Evolutionary conservation across 2,329 filamentous ascomycete species (phyloP).

Genomic region (Diplodia corticola): DNA sequence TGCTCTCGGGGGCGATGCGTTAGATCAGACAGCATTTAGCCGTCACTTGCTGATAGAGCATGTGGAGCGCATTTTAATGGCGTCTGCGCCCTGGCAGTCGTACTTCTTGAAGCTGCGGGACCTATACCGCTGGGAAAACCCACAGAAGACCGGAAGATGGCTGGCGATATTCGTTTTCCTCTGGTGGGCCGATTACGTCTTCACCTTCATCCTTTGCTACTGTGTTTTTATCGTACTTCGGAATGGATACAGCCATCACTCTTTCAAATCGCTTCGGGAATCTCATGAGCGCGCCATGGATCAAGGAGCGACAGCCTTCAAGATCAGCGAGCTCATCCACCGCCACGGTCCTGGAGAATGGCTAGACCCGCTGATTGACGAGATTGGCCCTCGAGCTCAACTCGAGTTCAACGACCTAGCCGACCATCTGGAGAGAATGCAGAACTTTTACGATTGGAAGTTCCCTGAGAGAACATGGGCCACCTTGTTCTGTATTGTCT

Average conservation of each 20-base stretch:
- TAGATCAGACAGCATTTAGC: slow-evolving; percentile 39
- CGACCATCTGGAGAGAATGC: slow-evolving; percentile 39
- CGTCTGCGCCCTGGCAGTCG: slow-evolving; percentile 44
- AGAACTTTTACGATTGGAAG: slow-evolving; percentile 42
- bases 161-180: slow-evolving; percentile 37
- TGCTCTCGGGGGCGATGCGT: slow-evolving; percentile 28
- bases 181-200: slow-evolving; percentile 41
- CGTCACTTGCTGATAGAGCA: slow-evolving; percentile 37
- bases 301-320: slow-evolving; percentile 32
- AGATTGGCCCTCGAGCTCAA: slow-evolving; percentile 40
- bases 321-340: slow-evolving; percentile 41
- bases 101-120: slow-evolving; percentile 40
- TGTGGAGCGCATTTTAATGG: slow-evolving; percentile 42
- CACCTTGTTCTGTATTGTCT: slow-evolving; percentile 37
- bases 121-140: slow-evolving; percentile 44
- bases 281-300: slow-evolving; percentile 37
- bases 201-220: slow-evolving; percentile 40
- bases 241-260: slow-evolving; percentile 33
- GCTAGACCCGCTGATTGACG: slow-evolving; percentile 41
- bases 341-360: slow-evolving; percentile 40
- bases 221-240: slow-evolving; percentile 37
- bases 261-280: slow-evolving; percentile 36
- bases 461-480: slow-evolving; percentile 36
- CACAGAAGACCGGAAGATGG: slow-evolving; percentile 35
- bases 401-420: slow-evolving; percentile 41